Evolutionary conservation across 1,284 basidiomycete species (phyloP).

Genomic region (Heterobasidion occidentale): DNA sequence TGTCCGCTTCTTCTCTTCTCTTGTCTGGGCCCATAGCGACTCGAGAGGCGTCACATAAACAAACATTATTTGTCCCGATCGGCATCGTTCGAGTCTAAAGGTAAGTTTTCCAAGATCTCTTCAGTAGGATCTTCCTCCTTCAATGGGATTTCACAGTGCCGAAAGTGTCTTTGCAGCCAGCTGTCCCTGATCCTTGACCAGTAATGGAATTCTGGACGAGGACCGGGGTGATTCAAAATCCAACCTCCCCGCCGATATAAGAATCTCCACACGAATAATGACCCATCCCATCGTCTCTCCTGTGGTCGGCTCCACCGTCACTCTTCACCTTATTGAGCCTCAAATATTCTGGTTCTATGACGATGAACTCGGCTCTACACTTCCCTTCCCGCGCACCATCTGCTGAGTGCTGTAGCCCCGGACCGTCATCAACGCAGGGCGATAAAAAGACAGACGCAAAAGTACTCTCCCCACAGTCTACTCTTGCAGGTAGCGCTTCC

Average conservation of each 20-base stretch:
- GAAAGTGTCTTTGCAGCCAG: not conserved
- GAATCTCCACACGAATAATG: not conserved
- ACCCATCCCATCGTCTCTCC: not conserved
- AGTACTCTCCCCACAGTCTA: not conserved
- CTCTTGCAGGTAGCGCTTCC: not conserved
- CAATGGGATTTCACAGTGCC: not conserved
- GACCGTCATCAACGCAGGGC: not conserved
- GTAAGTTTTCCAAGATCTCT: slow-evolving; percentile 6
- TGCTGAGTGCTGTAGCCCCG: not conserved
- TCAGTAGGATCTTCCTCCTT: slow-evolving; percentile 4
- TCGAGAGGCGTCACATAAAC: not conserved
- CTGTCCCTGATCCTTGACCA: not conserved
- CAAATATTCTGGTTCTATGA: not conserved
- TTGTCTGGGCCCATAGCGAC: not conserved
- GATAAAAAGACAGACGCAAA: not conserved
- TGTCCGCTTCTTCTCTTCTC: not conserved
- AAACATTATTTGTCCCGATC: slow-evolving; percentile 7
- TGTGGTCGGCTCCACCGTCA: not conserved
- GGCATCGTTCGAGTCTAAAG: slow-evolving; percentile 9
- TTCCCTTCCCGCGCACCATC: not conserved
- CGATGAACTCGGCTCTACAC: not conserved
- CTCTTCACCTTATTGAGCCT: not conserved
- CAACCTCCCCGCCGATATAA: not conserved
- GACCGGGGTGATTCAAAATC: not conserved
- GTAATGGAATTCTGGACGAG: not conserved